These are phyloP conservation scores for Mallotus repandus DNA, from an alignment of 441 rosid species.

Conservation along the genomic window DNA sequence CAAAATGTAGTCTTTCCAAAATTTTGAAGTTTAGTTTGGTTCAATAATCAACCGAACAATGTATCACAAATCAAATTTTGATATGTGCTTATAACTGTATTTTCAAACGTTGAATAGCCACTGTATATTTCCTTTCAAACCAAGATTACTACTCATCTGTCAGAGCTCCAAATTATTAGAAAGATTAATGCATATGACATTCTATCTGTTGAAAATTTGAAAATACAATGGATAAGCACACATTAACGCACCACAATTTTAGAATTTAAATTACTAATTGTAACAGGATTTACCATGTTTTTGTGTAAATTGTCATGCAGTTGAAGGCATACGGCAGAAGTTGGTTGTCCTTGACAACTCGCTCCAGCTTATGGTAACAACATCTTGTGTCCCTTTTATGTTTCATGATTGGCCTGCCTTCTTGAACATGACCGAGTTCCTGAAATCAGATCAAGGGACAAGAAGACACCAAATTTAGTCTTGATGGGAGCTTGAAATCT, in stretches of 20 bases:
- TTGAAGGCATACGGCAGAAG: conserved; percentile 73
- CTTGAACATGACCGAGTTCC: conserved; percentile 24
- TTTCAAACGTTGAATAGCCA: not conserved
- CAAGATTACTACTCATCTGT: too few relatives aligned
- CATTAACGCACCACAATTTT: too few relatives aligned
- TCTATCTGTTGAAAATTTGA: too few relatives aligned
- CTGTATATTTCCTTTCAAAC: too few relatives aligned
- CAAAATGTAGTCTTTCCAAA: not conserved
- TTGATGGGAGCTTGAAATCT: conserved; percentile 57
- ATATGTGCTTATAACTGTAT: not conserved
- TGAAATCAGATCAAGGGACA: conserved; percentile 62
- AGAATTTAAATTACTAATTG: too few relatives aligned
- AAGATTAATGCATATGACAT: too few relatives aligned
- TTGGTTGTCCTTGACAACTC: conserved; percentile 56
- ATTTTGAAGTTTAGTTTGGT: not conserved
- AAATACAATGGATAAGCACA: too few relatives aligned
- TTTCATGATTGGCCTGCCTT: conserved; percentile 20
- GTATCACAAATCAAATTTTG: not conserved
- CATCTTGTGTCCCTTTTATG: conserved; percentile 18
- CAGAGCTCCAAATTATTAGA: too few relatives aligned
- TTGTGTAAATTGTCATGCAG: conserved; percentile 44
- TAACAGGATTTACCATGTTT: not conserved
- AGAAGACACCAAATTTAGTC: conserved; percentile 52
- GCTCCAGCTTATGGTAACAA: conserved; percentile 66
- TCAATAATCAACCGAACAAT: not conserved